Evolutionary conservation across 345 rosid species (phyloP), one percentile per base, ranked within the genome.

Genomic region (Alliaria petiolata): DNA sequence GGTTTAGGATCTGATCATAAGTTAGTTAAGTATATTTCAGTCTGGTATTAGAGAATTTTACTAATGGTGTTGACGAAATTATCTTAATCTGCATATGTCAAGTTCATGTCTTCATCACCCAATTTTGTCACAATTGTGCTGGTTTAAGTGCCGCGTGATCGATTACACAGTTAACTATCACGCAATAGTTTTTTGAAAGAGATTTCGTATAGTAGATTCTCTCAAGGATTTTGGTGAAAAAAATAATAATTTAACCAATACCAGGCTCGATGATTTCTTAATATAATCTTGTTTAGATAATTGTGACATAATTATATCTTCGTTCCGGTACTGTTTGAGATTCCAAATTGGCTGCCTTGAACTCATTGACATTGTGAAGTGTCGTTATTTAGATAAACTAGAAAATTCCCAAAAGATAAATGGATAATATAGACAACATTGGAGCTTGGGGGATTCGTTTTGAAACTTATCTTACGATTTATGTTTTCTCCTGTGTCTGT

Each of bases 1-100:
- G 11, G n/a, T 64, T 64, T 59, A 59, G 62, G 73, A 67, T 59
- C 57, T 74, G 63, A 34, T 42, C 31, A 58, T 42, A 14, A 74
- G 58, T 36, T 64, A 14, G 52, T 28, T 28, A 15, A 22, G 44
- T 57, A 2, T 31, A 54, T 0, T n/a, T 34, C 38, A 15, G 8
- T 63, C 46, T 42, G 8, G 50, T 38, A 2, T 47, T 46, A 1
- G 13, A 39, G 44, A 13, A 2, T 31, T 28, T 13, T 22, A 44
- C 30, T 33, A 35, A 8, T 17, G 15, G 39, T 45, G 5, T 13
- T 43, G 54, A 40, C 36, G 8, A 31, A 8, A 13, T 39, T 1
- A 38, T 47, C 49, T 58, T 58, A 15, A 35, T 58, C 31, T 39
- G 60, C 51, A n/a, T 61, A 9, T 30, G 68, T 62, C 19, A 51